phyloP scores from a whole-genome alignment of 345 rosid species.

The Populus pruinosa region DNA sequence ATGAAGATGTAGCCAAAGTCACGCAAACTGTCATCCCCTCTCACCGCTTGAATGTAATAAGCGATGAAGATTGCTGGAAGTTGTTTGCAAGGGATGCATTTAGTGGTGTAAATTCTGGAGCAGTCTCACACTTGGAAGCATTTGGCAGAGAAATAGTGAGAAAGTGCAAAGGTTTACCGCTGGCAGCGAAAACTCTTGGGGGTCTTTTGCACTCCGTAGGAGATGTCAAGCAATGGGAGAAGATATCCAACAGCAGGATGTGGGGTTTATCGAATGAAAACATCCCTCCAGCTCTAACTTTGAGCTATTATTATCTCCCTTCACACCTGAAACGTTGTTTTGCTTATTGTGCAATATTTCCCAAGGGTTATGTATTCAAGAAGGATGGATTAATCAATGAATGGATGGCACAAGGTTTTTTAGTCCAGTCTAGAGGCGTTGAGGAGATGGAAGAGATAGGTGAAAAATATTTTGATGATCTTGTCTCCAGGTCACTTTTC shows the following conservation, averaged over 20 bases:
- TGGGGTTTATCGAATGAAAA: background rate
- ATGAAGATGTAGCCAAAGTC: background rate
- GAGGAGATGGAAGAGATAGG: slow-evolving; percentile 8
- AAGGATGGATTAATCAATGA: slow-evolving; percentile 1
- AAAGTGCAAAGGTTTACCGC: slow-evolving; percentile 13
- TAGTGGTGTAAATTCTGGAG: background rate
- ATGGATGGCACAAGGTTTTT: slow-evolving; percentile 21
- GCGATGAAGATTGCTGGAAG: slow-evolving; percentile 8
- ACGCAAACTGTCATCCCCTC: background rate
- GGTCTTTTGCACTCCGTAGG: slow-evolving; percentile 1
- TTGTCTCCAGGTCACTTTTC: slow-evolving; percentile 17
- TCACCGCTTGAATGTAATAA: background rate
- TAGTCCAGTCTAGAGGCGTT: background rate
- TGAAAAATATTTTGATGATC: slow-evolving; percentile 1
- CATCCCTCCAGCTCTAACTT: slow-evolving; percentile 9
- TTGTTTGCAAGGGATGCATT: slow-evolving; percentile 9
- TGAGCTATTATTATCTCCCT: slow-evolving; percentile 21
- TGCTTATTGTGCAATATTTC: slow-evolving; percentile 18
- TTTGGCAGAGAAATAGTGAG: slow-evolving; percentile 15
- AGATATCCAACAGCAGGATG: slow-evolving; percentile 5
- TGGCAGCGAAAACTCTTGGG: slow-evolving; percentile 10
- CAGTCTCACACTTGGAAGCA: background rate
- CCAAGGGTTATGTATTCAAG: background rate
- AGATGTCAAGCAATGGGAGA: slow-evolving; percentile 4
- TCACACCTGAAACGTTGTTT: slow-evolving; percentile 18